phyloP scores from a whole-genome alignment of 495 filamentous ascomycete genomes.

The Penicillium parvum region DNA sequence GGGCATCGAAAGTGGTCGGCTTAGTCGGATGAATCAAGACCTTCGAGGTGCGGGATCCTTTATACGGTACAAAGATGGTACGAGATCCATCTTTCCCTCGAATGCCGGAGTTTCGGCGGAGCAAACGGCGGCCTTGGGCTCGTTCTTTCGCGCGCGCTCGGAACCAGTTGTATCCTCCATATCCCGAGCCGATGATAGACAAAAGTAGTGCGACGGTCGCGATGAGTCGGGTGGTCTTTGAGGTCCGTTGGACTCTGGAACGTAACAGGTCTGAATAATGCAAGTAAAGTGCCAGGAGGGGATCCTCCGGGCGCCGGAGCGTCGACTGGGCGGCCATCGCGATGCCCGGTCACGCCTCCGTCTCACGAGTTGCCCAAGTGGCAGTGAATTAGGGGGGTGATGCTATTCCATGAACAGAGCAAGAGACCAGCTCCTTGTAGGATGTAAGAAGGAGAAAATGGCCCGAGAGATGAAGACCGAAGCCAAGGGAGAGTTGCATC shows the following conservation, averaged over 20 bases:
- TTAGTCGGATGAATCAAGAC: conserved; percentile 93
- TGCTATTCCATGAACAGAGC: conserved; percentile 13
- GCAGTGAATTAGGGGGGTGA: conserved; percentile 4
- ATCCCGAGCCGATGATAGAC: conserved; percentile 70
- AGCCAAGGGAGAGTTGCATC: conserved; percentile 21
- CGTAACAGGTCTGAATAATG: conserved; percentile 62
- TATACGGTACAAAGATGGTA: conserved; percentile 92
- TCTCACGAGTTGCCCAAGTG: conserved; percentile 9
- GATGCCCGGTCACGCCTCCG: conserved; percentile 8
- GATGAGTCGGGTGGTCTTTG: conserved; percentile 64
- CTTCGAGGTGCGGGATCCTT: conserved; percentile 71
- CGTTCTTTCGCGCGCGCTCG: conserved; percentile 65
- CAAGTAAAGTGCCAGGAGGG: conserved; percentile 61
- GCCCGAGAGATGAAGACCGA: conserved; percentile 7
- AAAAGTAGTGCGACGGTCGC: conserved; percentile 68
- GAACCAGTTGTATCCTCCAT: conserved; percentile 72
- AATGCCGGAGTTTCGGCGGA: conserved; percentile 89
- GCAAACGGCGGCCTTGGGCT: conserved; percentile 69
- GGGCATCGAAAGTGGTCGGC: conserved; percentile 90
- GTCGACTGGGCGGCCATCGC: conserved; percentile 86
- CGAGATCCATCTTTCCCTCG: conserved; percentile 89
- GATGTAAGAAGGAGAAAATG: not conserved
- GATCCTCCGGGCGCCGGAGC: conserved; percentile 64
- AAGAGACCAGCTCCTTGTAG: conserved; percentile 6
- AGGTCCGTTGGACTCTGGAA: conserved; percentile 55